Evolutionary conservation across 306 rosid species (phyloP).

Genomic region (Prinsepia uniflora): DNA sequence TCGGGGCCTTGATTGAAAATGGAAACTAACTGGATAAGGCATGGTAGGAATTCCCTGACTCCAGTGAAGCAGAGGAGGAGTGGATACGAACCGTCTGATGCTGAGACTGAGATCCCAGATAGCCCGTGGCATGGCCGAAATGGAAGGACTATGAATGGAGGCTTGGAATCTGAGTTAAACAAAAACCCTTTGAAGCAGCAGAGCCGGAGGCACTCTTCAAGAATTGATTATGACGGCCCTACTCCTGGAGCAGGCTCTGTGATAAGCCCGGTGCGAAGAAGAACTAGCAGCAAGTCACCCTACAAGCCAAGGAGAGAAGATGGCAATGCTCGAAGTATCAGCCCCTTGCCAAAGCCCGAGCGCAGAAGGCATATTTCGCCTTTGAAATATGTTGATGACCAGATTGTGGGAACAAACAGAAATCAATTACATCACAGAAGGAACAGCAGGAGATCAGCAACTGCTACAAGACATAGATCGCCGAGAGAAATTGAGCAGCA

Average conservation of each 20-base stretch:
- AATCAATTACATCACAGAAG: constrained; percentile 25
- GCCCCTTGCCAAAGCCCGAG: constrained; percentile 52
- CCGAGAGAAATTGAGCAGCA: constrained; percentile 33
- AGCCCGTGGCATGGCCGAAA: constrained; percentile 47
- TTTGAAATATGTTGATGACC: constrained; percentile 12
- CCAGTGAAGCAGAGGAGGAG: constrained; percentile 55
- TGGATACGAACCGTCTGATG: constrained; percentile 90
- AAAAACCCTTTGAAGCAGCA: constrained; percentile 33
- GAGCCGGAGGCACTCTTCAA: constrained; percentile 41
- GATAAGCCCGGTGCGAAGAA: constrained; percentile 30
- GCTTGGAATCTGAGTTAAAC: constrained; percentile 26
- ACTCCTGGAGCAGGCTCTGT: constrained; percentile 15
- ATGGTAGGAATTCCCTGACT: constrained; percentile 28
- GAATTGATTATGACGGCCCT: constrained; percentile 35
- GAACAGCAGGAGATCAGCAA: constrained; percentile 42
- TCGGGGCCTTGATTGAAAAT: neutral
- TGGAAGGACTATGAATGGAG: constrained; percentile 19
- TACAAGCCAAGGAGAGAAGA: constrained; percentile 41
- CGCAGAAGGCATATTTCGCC: constrained; percentile 47
- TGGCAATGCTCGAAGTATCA: constrained; percentile 16
- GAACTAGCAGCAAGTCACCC: constrained; percentile 60
- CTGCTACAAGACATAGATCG: constrained; percentile 64
- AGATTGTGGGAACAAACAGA: constrained; percentile 16
- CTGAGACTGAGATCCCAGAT: constrained; percentile 68
- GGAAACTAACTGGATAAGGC: constrained; percentile 15